Base-by-base conservation (phyloP, 2,329 filamentous ascomycete genomes). In the Zymoseptoria brevis region DNA sequence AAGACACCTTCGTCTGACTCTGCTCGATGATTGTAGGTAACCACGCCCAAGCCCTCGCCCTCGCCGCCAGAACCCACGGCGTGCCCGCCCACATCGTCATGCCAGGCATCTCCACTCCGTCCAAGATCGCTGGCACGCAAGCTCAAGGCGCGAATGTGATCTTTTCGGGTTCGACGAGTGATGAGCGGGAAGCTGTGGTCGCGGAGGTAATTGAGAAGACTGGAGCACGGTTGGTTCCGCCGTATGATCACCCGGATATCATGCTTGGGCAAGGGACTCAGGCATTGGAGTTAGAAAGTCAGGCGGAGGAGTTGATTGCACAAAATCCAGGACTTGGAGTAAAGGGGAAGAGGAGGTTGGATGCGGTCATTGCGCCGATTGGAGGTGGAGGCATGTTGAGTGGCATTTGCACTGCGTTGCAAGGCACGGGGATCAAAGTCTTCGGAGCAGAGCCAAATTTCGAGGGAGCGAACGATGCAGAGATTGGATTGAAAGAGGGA, bases 251-350 rank as follows among this genome's bases (percentile, higher is more conserved):
- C 75, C 88, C 89, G 2, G 85, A 96, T 73, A 91, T 96, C 65
- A 88, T 97, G 58, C 83, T 96, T 0, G 93, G 94, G 0, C 92
- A 96, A 77, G 94, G 93, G n/a, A 97, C 93, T 0, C 79, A 89
- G 62, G 92, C 86, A 0, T 73, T 96, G 4, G 94, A 99, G 74
- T 74, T 96, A 35, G 86, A 91, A 71, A 77, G 82, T 61, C 92
- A 97, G 71, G 88, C 87, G 1, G 73, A 71, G 3, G 78, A 80
- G 50, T 67, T 87, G 62, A 77, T 87, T 50, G 64, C 67, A 11
- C 58, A 70, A n/a, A 58, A 66, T n/a, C 53, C 73, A 48, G 69
- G 60, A 56, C 64, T 66, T 2, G 69, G 71, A 24, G 61, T 65
- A 8, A 59, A 57, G 19, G 62, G 63, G 2, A 66, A 63, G 53